These are phyloP conservation scores for Lantana camara DNA, from an alignment of 257 asterid species.

Conservation along the genomic window DNA sequence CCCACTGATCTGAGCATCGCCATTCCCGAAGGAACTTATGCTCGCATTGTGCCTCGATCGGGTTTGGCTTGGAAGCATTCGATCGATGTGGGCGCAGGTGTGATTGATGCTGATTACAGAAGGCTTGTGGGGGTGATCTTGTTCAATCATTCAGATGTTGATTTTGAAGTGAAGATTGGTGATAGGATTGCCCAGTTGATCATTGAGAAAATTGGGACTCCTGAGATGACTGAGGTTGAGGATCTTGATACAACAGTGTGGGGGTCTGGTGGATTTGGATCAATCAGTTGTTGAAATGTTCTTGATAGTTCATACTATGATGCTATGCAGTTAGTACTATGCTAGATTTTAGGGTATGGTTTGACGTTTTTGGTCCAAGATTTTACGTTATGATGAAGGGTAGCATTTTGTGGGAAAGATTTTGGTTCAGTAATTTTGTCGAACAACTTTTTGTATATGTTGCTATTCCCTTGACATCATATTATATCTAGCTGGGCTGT, in stretches of 20 bases:
- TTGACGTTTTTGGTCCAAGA: too few species aligned
- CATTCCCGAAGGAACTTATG: slow-evolving; percentile 76
- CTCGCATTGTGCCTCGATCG: slow-evolving; percentile 74
- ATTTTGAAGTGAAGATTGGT: slow-evolving; percentile 54
- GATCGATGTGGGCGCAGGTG: slow-evolving; percentile 92
- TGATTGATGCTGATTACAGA: slow-evolving; percentile 82
- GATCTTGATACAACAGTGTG: slow-evolving; percentile 44
- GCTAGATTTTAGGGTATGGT: background rate
- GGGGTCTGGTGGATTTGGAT: slow-evolving; percentile 51
- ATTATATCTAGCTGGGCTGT: too few species aligned
- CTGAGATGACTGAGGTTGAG: slow-evolving; percentile 52
- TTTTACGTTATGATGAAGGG: background rate
- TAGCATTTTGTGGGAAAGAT: background rate
- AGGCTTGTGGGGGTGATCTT: slow-evolving; percentile 61
- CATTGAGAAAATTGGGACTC: slow-evolving; percentile 45
- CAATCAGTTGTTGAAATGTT: slow-evolving; percentile 42
- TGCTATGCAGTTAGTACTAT: background rate
- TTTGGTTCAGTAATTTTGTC: background rate
- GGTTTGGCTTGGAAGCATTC: slow-evolving; percentile 89
- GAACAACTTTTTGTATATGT: background rate
- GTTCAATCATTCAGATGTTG: slow-evolving; percentile 59
- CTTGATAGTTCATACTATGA: background rate
- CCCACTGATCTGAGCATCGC: slow-evolving; percentile 80
- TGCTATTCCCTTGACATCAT: background rate
- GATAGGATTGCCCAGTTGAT: slow-evolving; percentile 48